Percentiles rank a stretch among this genome's conserved stretches.
Conservation (phyloP, 2,329 filamentous ascomycete species). For the Camillea tinctor region DNA sequence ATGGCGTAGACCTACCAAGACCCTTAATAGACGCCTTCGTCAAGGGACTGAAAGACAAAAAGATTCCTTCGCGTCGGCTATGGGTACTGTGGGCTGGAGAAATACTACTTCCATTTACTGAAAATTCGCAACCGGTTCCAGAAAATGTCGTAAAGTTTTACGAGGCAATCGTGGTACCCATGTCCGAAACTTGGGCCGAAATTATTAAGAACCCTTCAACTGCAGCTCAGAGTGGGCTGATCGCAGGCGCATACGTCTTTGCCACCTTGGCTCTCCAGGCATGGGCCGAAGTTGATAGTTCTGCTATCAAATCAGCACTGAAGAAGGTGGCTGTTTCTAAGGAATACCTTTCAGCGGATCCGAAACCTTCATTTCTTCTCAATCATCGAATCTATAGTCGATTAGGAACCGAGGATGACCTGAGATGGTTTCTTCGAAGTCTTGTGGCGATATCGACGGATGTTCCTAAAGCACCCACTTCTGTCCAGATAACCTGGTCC, state of each 20-base stretch:
- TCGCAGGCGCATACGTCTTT: constrained; percentile 75
- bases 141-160: constrained; percentile 49
- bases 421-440: constrained; percentile 72
- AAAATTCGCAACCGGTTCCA: constrained; percentile 45
- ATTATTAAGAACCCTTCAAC: constrained; percentile 73
- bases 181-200: constrained; percentile 74
- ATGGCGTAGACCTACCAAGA: constrained; percentile 62
- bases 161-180: constrained; percentile 51
- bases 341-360: constrained; percentile 66
- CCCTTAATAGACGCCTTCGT: constrained; percentile 66
- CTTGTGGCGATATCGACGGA: constrained; percentile 60
- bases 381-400: constrained; percentile 85
- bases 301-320: constrained; percentile 43
- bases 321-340: constrained; percentile 63
- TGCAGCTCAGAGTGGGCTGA: constrained; percentile 78
- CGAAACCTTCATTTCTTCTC: constrained; percentile 84
- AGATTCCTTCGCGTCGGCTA: constrained; percentile 69
- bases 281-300: constrained; percentile 54
- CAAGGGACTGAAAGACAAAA: constrained; percentile 87
- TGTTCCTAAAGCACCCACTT: constrained; percentile 49
- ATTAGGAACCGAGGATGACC: constrained; percentile 69
- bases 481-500: constrained; percentile 71
- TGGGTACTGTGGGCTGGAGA: constrained; percentile 79
- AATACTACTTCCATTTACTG: constrained; percentile 59
- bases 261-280: constrained; percentile 61